phyloP scores from a whole-genome alignment of 345 rosid genomes.

The Linum usitatissimum region DNA sequence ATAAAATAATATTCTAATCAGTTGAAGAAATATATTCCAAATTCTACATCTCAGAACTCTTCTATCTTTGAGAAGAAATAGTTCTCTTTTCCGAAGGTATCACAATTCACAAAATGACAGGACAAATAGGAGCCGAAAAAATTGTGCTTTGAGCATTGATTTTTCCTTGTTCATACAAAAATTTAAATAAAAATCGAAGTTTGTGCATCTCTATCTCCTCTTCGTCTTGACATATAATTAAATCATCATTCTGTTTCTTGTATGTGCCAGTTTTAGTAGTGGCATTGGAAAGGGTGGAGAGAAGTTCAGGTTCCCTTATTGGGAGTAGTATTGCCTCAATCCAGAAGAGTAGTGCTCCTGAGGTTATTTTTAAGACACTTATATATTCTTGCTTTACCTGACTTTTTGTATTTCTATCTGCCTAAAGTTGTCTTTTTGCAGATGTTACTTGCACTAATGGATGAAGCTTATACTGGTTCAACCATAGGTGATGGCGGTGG shows the following conservation, averaged over 20 bases:
- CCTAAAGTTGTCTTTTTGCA: constrained; percentile 26
- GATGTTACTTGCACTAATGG: constrained; percentile 98
- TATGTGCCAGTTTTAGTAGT: constrained; percentile 60
- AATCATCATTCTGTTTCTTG: not conserved
- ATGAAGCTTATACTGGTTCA: constrained; percentile 98
- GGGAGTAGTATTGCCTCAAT: constrained; percentile 89
- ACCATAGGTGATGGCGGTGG: constrained; percentile 82
- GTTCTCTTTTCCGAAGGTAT: no score
- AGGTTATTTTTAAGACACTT: constrained; percentile 38
- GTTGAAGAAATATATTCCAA: no score
- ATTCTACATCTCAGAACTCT: no score
- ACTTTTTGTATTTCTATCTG: constrained; percentile 3
- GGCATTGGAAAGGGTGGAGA: constrained; percentile 85
- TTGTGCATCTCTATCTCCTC: not conserved
- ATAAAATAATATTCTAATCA: no score
- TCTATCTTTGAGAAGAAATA: no score
- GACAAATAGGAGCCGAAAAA: no score
- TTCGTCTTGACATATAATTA: not conserved
- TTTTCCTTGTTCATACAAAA: no score
- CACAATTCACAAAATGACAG: no score
- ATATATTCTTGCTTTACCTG: constrained; percentile 10
- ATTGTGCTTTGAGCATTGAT: no score
- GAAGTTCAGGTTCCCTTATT: constrained; percentile 68
- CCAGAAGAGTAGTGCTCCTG: constrained; percentile 94
- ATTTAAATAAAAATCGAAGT: no score